phyloP scores from a whole-genome alignment of 805 yeast genomes.

The Spencermartinsiella europaea region DNA sequence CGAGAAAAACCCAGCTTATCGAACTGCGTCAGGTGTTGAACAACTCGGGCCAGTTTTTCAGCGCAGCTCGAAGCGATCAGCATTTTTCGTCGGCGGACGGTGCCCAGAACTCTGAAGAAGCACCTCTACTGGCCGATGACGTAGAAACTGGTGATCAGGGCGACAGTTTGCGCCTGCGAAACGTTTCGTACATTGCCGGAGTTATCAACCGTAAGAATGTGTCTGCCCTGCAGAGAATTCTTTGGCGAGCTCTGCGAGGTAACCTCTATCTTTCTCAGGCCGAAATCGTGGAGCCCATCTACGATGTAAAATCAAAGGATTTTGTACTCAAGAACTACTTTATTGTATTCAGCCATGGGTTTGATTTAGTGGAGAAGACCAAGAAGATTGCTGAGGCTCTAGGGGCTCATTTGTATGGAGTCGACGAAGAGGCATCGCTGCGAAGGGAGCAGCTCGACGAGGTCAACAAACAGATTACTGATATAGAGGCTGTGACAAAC shows the following conservation, averaged over 20 bases:
- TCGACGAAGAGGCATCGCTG: slow-evolving; percentile 43
- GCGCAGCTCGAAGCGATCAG: slow-evolving; percentile 30
- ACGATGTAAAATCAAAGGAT: slow-evolving; percentile 54
- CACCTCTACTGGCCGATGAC: slow-evolving; percentile 37
- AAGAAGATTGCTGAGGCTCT: slow-evolving; percentile 82
- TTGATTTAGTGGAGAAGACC: slow-evolving; percentile 62
- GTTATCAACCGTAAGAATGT: slow-evolving; percentile 71
- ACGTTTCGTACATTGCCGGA: slow-evolving; percentile 63
- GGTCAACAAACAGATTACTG: slow-evolving; percentile 46
- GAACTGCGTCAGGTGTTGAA: slow-evolving; percentile 65
- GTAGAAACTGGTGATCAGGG: slow-evolving; percentile 23
- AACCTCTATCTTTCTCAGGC: slow-evolving; percentile 73
- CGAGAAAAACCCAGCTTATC: slow-evolving; percentile 57
- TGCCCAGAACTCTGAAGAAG: slow-evolving; percentile 34
- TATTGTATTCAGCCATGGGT: slow-evolving; percentile 89
- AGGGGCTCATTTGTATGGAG: slow-evolving; percentile 70
- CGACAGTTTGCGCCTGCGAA: slow-evolving; percentile 24
- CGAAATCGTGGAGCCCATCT: slow-evolving; percentile 65
- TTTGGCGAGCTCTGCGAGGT: slow-evolving; percentile 93
- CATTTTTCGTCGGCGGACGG: slow-evolving; percentile 26
- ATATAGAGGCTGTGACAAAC: slow-evolving; percentile 54
- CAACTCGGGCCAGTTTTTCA: slow-evolving; percentile 44
- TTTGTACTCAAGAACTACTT: slow-evolving; percentile 72
- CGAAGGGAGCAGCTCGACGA: slow-evolving; percentile 34
- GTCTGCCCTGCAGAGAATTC: slow-evolving; percentile 66